phyloP scores from a whole-genome alignment of 176 grass and related monocot species.

The Phyllostachys edulis region DNA sequence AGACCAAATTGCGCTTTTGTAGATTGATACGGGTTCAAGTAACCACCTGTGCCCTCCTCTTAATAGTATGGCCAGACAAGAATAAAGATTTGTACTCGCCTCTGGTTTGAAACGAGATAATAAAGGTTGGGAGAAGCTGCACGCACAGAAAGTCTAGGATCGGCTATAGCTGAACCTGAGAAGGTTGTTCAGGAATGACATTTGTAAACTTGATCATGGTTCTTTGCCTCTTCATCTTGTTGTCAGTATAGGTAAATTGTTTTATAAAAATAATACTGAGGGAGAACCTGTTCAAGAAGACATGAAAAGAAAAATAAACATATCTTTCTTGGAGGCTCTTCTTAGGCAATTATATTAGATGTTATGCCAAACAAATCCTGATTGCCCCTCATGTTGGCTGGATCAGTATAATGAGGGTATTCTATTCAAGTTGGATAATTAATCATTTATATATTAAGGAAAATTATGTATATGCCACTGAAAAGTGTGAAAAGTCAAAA shows the following conservation, averaged over 20 bases:
- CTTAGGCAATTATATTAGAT: background rate
- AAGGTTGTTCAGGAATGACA: conserved; percentile 7
- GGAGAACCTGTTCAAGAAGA: background rate
- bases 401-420: background rate
- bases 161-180: background rate
- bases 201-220: background rate
- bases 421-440: conserved; percentile 15
- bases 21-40: conserved; percentile 14
- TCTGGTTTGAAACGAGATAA: background rate
- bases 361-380: background rate
- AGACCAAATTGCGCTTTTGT: conserved; percentile 1
- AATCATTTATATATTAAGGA: background rate
- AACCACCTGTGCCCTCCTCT: background rate
- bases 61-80: conserved; percentile 14
- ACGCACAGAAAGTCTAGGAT: background rate
- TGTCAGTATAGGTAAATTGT: background rate
- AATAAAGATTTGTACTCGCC: background rate
- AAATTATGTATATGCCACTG: conserved; percentile 4
- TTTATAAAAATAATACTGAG: background rate
- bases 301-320: background rate
- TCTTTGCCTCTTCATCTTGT: conserved; percentile 10
- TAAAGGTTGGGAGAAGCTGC: conserved; percentile 11
- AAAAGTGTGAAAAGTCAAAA: conserved; percentile 22
- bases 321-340: background rate
- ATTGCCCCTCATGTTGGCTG: background rate